Evolutionary conservation across 129 eudicot genomes (phyloP), one percentile per base, ranked within the genome.

Genomic region (Ambrosia artemisiifolia): DNA sequence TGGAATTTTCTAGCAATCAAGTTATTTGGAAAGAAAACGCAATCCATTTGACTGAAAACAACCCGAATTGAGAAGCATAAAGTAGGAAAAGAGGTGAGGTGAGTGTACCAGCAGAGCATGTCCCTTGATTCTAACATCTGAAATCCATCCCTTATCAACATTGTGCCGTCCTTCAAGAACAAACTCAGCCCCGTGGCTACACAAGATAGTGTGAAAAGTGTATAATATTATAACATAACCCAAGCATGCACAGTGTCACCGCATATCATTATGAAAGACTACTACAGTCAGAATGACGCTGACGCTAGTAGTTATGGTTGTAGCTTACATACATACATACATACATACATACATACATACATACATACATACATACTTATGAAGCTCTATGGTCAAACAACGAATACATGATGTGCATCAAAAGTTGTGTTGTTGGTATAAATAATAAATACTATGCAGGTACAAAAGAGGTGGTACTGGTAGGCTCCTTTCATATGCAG

Each of bases 91-190:
- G 16, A 47, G 17, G 67, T 19, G 51, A 62, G 69, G 24, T 69
- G 60, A 72, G 35, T 24, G 57, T 79, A 89, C 96, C 95, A 81
- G 81, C 95, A 81, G 81, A 72, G 88, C 82, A 66, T 84, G 77
- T 77, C 98, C 98, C 69, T 70, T 73, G 79, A 32, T 75, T 72
- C 89, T 84, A 70, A 94, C 86, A 72, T 87, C 97, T 68, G 89
- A 78, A 69, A 94, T 84, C 98, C 98, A 94, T 33, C 85, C 93
- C 77, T 50, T 75, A 80, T 94, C 97, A 28, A 87, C 97, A 77
- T 94, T 88, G 84, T 90, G 98, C 48, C 97, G 86, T 74, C 98
- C 98, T 77, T 94, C 96, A 67, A 94, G 82, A 63, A 85, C 74
- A 72, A 84, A 83, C 34, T 83, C 83, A 44, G 77, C 72, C 57